Evolutionary conservation across 2,329 filamentous ascomycete genomes (phyloP), one percentile per base, ranked within the genome.

Genomic region (Davidsoniella australis): DNA sequence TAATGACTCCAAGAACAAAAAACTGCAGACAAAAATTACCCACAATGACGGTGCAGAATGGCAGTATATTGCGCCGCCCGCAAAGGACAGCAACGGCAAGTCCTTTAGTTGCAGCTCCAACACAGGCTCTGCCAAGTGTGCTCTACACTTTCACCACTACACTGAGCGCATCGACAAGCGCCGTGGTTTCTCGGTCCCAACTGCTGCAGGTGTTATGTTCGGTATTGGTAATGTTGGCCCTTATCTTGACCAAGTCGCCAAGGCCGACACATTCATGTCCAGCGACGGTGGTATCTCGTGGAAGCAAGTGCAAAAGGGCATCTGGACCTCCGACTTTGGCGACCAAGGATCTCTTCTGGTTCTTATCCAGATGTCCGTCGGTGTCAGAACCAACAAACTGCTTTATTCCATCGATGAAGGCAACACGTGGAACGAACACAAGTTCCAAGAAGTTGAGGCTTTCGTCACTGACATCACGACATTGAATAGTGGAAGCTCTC

Each of bases 11-110:
- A 78, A 78, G 16, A 70, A 73, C 47, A 98, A 98, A 71, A 80
- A 79, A 60, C 71, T 95, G 45, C 85, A 86, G 63, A 91, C 85
- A 37, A 80, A 83, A 69, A 95, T 98, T 59, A 94, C 87, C 1
- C 91, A 98, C 66, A 96, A 95, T 58, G 91, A 98, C 60, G 91
- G 89, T 33, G 83, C 84, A 0, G 78, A 88, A 60, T 98, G 91
- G 91, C 71, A 71, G 24, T 78, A 79, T 54, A 66, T 98, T 8
- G 65, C 76, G 9, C 80, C 86, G n/a, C 89, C 87, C 0, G 59
- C 64, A 37, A 75, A 78, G 56, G 80, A 89, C 57, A 69, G 74
- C 0, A 77, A 91, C 26, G 78, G 76, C 56, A 84, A 89, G 57
- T 62, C 69, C 2, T 93, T 82, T 59, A 63, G 68, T 10, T 96